Evolutionary conservation across 495 filamentous ascomycete species (phyloP), one percentile per base, ranked within the genome.

Genomic region (Podospora tetraspora): DNA sequence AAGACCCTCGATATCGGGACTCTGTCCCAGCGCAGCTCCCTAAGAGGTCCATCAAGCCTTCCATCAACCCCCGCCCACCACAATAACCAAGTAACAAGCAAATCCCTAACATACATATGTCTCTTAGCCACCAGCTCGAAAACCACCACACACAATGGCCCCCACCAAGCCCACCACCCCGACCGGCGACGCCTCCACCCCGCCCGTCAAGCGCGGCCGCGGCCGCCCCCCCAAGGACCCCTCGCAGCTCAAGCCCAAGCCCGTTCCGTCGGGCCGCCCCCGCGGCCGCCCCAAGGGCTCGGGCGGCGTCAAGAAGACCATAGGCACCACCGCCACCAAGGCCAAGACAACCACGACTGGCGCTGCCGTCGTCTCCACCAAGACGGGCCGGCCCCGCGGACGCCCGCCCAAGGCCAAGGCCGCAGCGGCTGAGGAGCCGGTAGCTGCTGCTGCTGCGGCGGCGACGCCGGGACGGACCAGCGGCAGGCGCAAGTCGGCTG

Each of bases 251-350:
- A 78, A 81, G 71, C 69, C 71, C 7, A 79, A 79, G 75, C 74
- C 76, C 5, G 67, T 24, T 16, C 79, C 82, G 25, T 64, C 76
- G 29, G 82, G 82, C 29, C 77, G 79, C 11, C 80, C 80, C 19
- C 79, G 82, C 43, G 82, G 82, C 60, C 72, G 82, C 16, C 82
- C 82, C 70, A 77, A 79, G 63, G 82, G 81, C 66, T 74, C 69
- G 57, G 73, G 74, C 22, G 75, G 75, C 25, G 76, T 77, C 12
- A 81, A 80, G 74, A 82, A 80, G 67, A 64, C 74, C 0, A 57
- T 66, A 5, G 61, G 58, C 21, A 66, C 68, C 43, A 72, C 27
- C 24, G 66, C 68, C 22, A 21, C 62, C 43, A 66, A 66, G 25
- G 66, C 73, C 70, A 79, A 77, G 70, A 43, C 29, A 43, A 16